Percentiles rank a stretch among this genome's conserved stretches.
Conservation (phyloP, 2,329 filamentous ascomycete genomes). For the Ploettnerulaceae sp. region DNA sequence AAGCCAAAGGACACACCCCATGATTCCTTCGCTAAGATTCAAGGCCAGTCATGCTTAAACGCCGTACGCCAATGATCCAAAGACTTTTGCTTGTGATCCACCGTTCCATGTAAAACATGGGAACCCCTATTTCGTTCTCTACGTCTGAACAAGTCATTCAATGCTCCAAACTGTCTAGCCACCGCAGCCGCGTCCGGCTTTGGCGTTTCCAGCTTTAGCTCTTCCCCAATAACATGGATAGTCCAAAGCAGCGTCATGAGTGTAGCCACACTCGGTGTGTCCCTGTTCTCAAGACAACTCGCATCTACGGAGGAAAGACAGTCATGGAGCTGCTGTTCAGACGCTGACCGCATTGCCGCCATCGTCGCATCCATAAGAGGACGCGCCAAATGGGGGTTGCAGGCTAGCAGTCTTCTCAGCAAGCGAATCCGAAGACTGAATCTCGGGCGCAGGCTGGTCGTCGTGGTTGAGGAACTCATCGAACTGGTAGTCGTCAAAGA, state of each 20-base stretch:
- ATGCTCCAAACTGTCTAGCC: constrained; percentile 27
- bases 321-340: constrained; percentile 41
- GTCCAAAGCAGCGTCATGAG: constrained; percentile 35
- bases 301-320: constrained; percentile 31
- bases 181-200: constrained; percentile 30
- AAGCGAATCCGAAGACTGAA: constrained; percentile 35
- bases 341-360: constrained; percentile 66
- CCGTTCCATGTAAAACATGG: constrained; percentile 14
- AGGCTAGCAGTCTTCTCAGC: constrained; percentile 55
- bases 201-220: constrained; percentile 19
- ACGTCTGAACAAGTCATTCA: constrained; percentile 28
- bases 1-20: not conserved
- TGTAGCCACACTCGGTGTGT: constrained; percentile 29
- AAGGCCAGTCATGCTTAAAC: constrained; percentile 16
- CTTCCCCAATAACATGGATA: constrained; percentile 29
- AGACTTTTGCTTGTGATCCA: constrained; percentile 27
- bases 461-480: constrained; percentile 50
- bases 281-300: constrained; percentile 22
- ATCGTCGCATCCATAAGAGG: constrained; percentile 69
- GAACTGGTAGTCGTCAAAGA: constrained; percentile 48
- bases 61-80: constrained; percentile 30
- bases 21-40: constrained; percentile 3
- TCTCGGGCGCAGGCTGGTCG: constrained; percentile 34
- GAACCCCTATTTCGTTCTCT: constrained; percentile 13
- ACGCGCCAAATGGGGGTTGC: constrained; percentile 71